Evolutionary conservation across 768 basidiomycete species (phyloP).

Genomic region (Tephrocybe rancida): DNA sequence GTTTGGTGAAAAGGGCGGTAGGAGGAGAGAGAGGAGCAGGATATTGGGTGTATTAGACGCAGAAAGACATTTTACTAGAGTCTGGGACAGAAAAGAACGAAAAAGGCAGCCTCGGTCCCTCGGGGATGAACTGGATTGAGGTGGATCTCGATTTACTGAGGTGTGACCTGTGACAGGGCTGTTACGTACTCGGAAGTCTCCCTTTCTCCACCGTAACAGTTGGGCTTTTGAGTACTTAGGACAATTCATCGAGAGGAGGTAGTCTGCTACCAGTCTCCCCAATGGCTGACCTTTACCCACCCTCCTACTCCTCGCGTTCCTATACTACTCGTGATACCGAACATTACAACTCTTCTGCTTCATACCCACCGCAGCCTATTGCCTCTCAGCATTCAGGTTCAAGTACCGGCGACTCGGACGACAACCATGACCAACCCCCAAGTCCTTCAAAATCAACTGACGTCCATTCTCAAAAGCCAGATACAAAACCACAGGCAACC

Average conservation of each 20-base stretch:
- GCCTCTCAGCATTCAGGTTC: slow-evolving; percentile 42
- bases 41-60: not conserved
- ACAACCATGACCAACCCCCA: slow-evolving; percentile 50
- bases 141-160: slow-evolving; percentile 22
- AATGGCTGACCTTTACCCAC: slow-evolving; percentile 64
- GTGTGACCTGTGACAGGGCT: slow-evolving; percentile 21
- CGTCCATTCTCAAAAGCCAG: slow-evolving; percentile 58
- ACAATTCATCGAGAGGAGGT: slow-evolving; percentile 18
- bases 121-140: slow-evolving; percentile 24
- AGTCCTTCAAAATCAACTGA: slow-evolving; percentile 45
- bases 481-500: slow-evolving; percentile 88
- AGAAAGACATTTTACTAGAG: not conserved
- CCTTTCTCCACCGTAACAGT: slow-evolving; percentile 45
- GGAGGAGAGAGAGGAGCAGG: not conserved
- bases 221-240: slow-evolving; percentile 28
- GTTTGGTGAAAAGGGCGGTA: not conserved
- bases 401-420: slow-evolving; percentile 43
- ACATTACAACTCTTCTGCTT: slow-evolving; percentile 32
- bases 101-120: slow-evolving; percentile 39
- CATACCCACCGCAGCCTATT: slow-evolving; percentile 38
- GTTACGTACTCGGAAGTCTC: slow-evolving; percentile 50
- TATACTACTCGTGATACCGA: slow-evolving; percentile 35
- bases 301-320: slow-evolving; percentile 37
- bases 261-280: slow-evolving; percentile 29
- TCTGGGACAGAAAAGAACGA: not conserved